Evolutionary conservation across 495 filamentous ascomycete species (phyloP), one percentile per base, ranked within the genome.

Genomic region (Symbiotaphrina buchneri): DNA sequence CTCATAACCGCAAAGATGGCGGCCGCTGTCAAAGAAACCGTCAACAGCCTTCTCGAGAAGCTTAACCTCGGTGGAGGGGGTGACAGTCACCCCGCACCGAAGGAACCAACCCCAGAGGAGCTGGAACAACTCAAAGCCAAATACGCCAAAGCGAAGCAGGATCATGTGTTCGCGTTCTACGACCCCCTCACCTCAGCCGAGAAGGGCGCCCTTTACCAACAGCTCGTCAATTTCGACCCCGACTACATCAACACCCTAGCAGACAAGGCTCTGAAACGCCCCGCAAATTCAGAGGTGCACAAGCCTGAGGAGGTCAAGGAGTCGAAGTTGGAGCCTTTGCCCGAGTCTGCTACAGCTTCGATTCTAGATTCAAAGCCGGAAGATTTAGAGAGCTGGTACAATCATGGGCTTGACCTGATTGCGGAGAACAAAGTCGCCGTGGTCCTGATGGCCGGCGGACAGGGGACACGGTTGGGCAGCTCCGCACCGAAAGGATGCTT

Each of bases 401-500:
- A 80, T 30, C 52, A 61, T n/a, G 87, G 87, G 26, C 55, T 95
- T 33, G 70, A 83, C 46, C 52, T 83, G 42, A 87, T 94, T 39
- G 71, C 77, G 8, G 61, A 73, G 42, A 85, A 84, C 56, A 76
- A 84, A 53, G 87, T 94, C 19, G 90, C 73, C 6, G 87, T 99
- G 18, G 83, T 99, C 19, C 59, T 99, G 44, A 83, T 99, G 74
- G 87, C 85, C 39, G 87, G 87, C 48, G 87, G 87, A 4, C 87
- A 99, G 55, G 87, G 87, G 41, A 95, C 87, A 29, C 70, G 87
- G 21, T 54, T 99, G 20, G 87, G 87, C 40, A 93, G 83, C 61
- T 85, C 82, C 13, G 83, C 71, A 4, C 87, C 87, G 35, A 99
- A 99, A 58, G 87, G 87, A 10, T 91, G 81, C 59, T 99, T 74